phyloP scores from a whole-genome alignment of 179 eudicot genomes.

The Actinidia chinensis region DNA sequence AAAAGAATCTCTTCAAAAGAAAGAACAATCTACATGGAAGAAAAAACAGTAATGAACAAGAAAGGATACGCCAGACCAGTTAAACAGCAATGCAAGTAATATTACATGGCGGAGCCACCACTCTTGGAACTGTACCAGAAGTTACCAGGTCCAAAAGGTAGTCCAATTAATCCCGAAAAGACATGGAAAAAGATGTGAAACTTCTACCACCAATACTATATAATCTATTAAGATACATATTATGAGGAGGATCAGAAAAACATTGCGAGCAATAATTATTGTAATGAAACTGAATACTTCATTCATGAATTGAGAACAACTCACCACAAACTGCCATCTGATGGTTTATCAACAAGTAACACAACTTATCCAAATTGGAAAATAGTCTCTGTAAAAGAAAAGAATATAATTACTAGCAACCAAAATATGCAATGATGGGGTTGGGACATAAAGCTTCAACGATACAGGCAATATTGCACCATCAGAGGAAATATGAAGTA shows the following conservation, averaged over 20 bases:
- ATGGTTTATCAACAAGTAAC: constrained; percentile 77
- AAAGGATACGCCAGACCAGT: background rate
- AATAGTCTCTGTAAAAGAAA: constrained; percentile 61
- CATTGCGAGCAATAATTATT: background rate
- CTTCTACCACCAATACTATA: background rate
- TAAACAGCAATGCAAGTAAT: background rate
- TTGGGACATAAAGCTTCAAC: background rate
- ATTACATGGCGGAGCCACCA: background rate
- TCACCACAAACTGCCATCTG: constrained; percentile 72
- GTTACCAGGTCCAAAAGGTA: background rate
- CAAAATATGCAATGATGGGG: background rate
- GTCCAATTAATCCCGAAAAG: constrained; percentile 4
- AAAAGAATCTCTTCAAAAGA: too few relatives aligned
- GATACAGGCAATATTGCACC: background rate
- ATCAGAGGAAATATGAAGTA: background rate
- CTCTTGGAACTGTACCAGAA: background rate
- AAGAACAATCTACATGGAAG: too few relatives aligned
- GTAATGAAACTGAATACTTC: background rate
- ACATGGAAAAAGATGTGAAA: background rate
- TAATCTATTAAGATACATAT: background rate
- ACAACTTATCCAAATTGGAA: constrained; percentile 62
- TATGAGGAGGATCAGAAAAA: background rate
- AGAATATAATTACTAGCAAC: constrained; percentile 5
- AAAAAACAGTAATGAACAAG: too few relatives aligned
- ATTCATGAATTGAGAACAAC: constrained; percentile 29